phyloP scores from a whole-genome alignment of 495 filamentous ascomycete genomes.

The Podospora sp. region DNA sequence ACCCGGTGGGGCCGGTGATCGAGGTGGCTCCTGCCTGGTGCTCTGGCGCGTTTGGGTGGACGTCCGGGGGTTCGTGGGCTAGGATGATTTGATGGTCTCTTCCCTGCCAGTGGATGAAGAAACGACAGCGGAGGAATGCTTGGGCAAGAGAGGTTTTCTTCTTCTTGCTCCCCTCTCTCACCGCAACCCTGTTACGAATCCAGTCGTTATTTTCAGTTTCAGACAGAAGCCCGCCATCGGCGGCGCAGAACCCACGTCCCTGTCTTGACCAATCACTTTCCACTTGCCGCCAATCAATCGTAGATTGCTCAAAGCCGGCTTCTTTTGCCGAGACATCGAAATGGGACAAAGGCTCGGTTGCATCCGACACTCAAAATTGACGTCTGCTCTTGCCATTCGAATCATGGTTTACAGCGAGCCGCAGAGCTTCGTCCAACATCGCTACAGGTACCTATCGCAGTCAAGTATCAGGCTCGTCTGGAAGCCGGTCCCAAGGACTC shows the following conservation, averaged over 20 bases:
- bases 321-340: background rate
- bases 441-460: too few species aligned
- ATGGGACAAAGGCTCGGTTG: background rate
- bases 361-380: conserved; percentile 3
- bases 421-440: too few species aligned
- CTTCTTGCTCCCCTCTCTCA: background rate
- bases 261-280: background rate
- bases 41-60: background rate
- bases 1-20: conserved; percentile 8
- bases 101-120: background rate
- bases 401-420: background rate
- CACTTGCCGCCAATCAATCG: background rate
- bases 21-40: background rate
- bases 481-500: too few species aligned
- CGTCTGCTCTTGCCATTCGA: background rate
- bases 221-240: background rate
- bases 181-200: background rate
- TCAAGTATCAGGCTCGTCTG: too few species aligned
- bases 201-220: background rate
- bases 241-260: background rate
- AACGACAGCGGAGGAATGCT: background rate
- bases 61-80: too few species aligned
- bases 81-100: background rate
- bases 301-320: background rate
- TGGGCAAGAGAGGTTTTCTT: background rate